A percentile compares a stretch with the other conserved stretches of the same genome.
phyloP scores from a whole-genome alignment of 1,139 yeast genomes.

The Magnusiomyces fungicola region DNA sequence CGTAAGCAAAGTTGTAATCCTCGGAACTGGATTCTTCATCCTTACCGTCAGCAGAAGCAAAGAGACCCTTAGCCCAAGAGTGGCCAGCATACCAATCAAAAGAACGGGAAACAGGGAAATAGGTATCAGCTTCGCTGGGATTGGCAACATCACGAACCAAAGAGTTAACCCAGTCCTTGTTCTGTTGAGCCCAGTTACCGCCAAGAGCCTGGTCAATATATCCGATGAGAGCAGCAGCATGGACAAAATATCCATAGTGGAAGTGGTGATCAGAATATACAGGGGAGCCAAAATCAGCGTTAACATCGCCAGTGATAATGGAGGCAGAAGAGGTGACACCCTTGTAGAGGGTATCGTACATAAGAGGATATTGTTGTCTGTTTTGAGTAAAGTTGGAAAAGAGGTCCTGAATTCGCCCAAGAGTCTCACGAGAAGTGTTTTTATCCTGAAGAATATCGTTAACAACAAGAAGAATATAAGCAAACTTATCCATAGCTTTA shows the following conservation, averaged over 20 bases:
- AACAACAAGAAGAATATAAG: slow-evolving; percentile 56
- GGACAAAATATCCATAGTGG: slow-evolving; percentile 67
- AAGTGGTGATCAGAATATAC: slow-evolving; percentile 70
- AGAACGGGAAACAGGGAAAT: slow-evolving; percentile 69
- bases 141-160: slow-evolving; percentile 72
- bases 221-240: slow-evolving; percentile 67
- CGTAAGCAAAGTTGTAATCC: slow-evolving; percentile 74
- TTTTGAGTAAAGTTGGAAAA: slow-evolving; percentile 45
- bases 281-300: slow-evolving; percentile 54
- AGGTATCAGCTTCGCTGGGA: slow-evolving; percentile 51
- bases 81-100: slow-evolving; percentile 82
- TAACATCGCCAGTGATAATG: slow-evolving; percentile 34
- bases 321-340: slow-evolving; percentile 56
- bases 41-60: slow-evolving; percentile 64
- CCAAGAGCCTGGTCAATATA: slow-evolving; percentile 49
- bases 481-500: slow-evolving; percentile 65
- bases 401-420: slow-evolving; percentile 46
- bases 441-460: slow-evolving; percentile 32
- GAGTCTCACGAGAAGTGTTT: slow-evolving; percentile 29
- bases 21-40: slow-evolving; percentile 78
- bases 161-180: slow-evolving; percentile 54
- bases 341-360: slow-evolving; percentile 58
- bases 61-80: slow-evolving; percentile 78
- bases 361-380: slow-evolving; percentile 50
- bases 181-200: slow-evolving; percentile 59